Evolutionary conservation across 306 rosid species (phyloP), one percentile per base, ranked within the genome.

Genomic region (Castanopsis chinensis): DNA sequence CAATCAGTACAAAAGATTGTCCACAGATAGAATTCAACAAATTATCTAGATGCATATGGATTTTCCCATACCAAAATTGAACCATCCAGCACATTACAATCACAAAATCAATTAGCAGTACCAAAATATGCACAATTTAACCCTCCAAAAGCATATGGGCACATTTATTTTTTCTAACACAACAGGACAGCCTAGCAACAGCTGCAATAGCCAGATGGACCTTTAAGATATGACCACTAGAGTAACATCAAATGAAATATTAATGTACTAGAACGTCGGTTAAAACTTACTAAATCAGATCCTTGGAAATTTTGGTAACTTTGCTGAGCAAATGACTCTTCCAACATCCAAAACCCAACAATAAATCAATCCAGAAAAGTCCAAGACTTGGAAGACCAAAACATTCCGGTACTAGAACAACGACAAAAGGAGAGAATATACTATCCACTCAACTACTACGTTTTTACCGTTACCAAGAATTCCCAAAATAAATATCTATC

Each of bases 331-430:
- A 3, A 64, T 41, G 41, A 64, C 67, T 2, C 67, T 60, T 60
- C 67, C 32, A 60, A 10, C 67, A 60, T 23, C 33, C 32, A 27
- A 23, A 4, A 27, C 11, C 6, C 37, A 41, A 12, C 59, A 76
- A 35, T 56, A 73, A 35, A 72, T 79, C 25, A 78, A 80, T 53
- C 76, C 7, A 15, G 12, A 23, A 68, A 69, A 76, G 76, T 73
- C 61, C 32, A 61, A 84, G 49, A 25, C 9, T 19, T 60, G 33
- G 56, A 19, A 15, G 19, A 17, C 35, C 8, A 28, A 63, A 63
- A 15, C 35, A 28, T 28, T 28, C 69, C 35, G 5, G 19, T 20
- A 59, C 13, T 61, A 61, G 35, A 61, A 25, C 37, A 5, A 9
- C 65, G 1, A 23, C n/a, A 63, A 63, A 63, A 63, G 30, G 15